These are phyloP conservation scores for Elaeis oleifera DNA, from an alignment of 202 grass and related monocot species.

Conservation along the genomic window DNA sequence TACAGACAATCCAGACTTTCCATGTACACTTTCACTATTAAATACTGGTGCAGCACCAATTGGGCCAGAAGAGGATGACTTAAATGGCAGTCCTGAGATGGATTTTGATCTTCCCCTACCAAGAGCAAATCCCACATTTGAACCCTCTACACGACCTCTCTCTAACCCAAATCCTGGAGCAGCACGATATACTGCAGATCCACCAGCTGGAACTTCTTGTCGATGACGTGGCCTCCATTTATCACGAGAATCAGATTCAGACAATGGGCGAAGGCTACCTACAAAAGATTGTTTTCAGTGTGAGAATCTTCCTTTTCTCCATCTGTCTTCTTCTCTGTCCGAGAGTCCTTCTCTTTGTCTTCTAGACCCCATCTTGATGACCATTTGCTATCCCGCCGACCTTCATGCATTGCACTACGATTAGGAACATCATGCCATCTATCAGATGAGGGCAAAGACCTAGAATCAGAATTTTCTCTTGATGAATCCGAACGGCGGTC, in stretches of 20 bases:
- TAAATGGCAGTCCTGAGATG: constrained; percentile 19
- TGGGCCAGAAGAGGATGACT: constrained; percentile 43
- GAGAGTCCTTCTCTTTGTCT: constrained; percentile 79
- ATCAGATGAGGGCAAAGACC: constrained; percentile 39
- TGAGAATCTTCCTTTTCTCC: constrained; percentile 35
- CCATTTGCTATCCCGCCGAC: constrained; percentile 77
- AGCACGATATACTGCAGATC: constrained; percentile 51
- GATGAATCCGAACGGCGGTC: constrained; percentile 56
- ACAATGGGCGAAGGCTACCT: constrained; percentile 36
- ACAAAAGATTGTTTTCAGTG: constrained; percentile 37
- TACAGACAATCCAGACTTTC: constrained; percentile 25
- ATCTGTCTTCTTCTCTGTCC: constrained; percentile 68
- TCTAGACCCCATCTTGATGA: constrained; percentile 97
- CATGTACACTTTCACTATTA: constrained; percentile 5
- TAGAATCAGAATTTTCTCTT: constrained; percentile 47
- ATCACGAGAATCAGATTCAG: constrained; percentile 86
- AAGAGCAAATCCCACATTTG: constrained; percentile 58
- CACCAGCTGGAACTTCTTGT: constrained; percentile 49
- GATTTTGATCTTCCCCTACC: constrained; percentile 26
- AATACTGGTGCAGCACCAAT: constrained; percentile 61
- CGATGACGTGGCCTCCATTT: constrained; percentile 98
- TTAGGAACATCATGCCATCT: constrained; percentile 52
- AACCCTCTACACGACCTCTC: constrained; percentile 54
- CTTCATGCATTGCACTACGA: constrained; percentile 45
- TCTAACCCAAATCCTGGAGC: constrained; percentile 95